Conservation (phyloP, 2,329 filamentous ascomycete species). For the Cytospora leucostoma region DNA sequence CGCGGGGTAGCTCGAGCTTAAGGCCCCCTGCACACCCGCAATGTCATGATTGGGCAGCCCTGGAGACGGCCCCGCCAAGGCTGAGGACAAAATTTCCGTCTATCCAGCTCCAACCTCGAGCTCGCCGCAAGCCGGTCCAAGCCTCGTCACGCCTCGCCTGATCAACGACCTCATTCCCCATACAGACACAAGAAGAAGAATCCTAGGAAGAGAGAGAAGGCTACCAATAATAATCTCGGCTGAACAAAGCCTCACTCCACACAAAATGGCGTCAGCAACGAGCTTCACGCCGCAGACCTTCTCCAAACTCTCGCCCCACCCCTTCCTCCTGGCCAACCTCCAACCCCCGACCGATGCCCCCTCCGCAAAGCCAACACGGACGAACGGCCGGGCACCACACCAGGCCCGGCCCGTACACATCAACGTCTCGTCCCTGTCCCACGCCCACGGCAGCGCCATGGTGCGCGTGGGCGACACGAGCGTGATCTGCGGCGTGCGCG, state of each 20-base stretch:
- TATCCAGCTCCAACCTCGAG: neutral
- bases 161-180: slow-evolving; percentile 1
- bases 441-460: slow-evolving; percentile 87
- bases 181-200: neutral
- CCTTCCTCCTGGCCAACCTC: slow-evolving; percentile 88
- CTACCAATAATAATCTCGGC: neutral
- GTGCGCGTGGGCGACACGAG: slow-evolving; percentile 88
- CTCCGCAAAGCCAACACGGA: slow-evolving; percentile 58
- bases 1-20: slow-evolving; percentile 25
- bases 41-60: slow-evolving; percentile 19
- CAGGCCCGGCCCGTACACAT: slow-evolving; percentile 73
- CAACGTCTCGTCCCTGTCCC: slow-evolving; percentile 81
- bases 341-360: slow-evolving; percentile 48
- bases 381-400: slow-evolving; percentile 74
- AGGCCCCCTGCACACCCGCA: slow-evolving; percentile 24
- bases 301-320: slow-evolving; percentile 84
- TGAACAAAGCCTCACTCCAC: neutral
- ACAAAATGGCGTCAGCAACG: slow-evolving; percentile 39
- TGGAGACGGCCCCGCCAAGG: slow-evolving; percentile 21
- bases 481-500: slow-evolving; percentile 90
- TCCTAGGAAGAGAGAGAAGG: neutral
- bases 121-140: neutral
- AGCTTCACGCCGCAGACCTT: slow-evolving; percentile 69
- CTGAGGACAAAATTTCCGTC: slow-evolving; percentile 23
- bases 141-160: slow-evolving; percentile 8